Base-by-base conservation (phyloP, 164 flowering plant genomes). In the Vitis rupestris region DNA sequence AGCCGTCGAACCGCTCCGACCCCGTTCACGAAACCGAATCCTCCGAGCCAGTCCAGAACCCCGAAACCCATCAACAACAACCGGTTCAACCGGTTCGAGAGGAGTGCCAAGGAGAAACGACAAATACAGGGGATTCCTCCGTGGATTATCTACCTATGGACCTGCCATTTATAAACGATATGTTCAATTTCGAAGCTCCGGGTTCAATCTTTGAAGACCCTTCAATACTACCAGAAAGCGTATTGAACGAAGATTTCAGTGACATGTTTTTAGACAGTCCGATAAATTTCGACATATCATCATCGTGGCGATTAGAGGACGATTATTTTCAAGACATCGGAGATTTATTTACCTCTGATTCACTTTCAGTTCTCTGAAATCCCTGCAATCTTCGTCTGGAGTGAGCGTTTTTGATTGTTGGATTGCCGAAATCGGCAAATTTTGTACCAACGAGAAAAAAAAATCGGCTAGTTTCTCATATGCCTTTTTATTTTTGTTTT, bases 251-350 rank as follows among this genome's bases (percentile, higher is more conserved):
- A 2, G 82, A 77, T 63, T 57, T 77, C 10, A 65, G 76, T 5
- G 79, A 74, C 10, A 47, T 70, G 50, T 79, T 82, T 10, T 49
- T 68, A 1, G 78, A 79, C 29, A 37, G 71, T 4, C 37, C 54
- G 1, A 66, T 65, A 16, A 83, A 78, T 47, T 73, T 78, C 23
- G 65, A 17, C 8, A 52, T 54, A 7, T 52, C 74, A 12, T 58
- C 65, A 12, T 19, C 72, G 30, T 67, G 69, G 66, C 79, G 67
- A 8, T 73, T 70, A 13, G 89, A 77, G 31, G 85, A 86, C 37
- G 88, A 85, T 48, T 75, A 67, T 58, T 85, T 85, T 53, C 77
- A 79, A 72, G 86, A 85, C 61, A 72, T 79, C 50, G 82, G 72
- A 23, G 82, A 80, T 62, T 57, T 77, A 15, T 77, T 80, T 51